Conservation (phyloP, 2,329 filamentous ascomycete species). For the Alternaria tenuissima region DNA sequence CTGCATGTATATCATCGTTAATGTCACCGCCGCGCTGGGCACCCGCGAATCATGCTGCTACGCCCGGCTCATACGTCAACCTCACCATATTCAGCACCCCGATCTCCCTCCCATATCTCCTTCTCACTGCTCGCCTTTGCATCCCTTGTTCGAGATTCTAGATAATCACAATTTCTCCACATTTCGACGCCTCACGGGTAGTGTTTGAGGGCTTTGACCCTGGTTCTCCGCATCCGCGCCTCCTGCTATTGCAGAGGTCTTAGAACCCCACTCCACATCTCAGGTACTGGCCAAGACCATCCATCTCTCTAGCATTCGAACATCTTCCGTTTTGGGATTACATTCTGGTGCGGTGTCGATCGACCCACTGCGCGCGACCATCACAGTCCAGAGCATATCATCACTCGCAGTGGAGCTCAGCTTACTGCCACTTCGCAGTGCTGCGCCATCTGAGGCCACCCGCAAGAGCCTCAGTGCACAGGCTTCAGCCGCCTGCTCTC, state of each 20-base stretch:
- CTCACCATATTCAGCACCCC: slow-evolving; percentile 11
- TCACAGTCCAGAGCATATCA: slow-evolving; percentile 21
- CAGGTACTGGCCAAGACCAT: slow-evolving; percentile 34
- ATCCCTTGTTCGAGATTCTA: slow-evolving; percentile 36
- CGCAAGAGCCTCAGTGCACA: slow-evolving; percentile 43
- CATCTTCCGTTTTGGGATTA: slow-evolving; percentile 29
- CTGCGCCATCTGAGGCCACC: slow-evolving; percentile 42
- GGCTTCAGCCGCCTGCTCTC: slow-evolving; percentile 27
- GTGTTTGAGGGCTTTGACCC: slow-evolving; percentile 50
- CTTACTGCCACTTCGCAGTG: slow-evolving; percentile 37
- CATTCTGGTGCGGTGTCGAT: slow-evolving; percentile 36
- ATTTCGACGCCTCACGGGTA: slow-evolving; percentile 38
- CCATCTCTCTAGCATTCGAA: slow-evolving; percentile 30
- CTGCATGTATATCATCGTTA: slow-evolving; percentile 38
- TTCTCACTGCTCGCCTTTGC: slow-evolving; percentile 13
- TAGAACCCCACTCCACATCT: slow-evolving; percentile 34
- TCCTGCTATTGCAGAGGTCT: slow-evolving; percentile 43
- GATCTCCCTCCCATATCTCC: slow-evolving; percentile 17
- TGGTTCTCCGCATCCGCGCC: slow-evolving; percentile 41
- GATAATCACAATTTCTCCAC: slow-evolving; percentile 24
- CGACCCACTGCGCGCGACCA: slow-evolving; percentile 29
- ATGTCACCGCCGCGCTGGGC: slow-evolving; percentile 36
- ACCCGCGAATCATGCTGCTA: slow-evolving; percentile 15
- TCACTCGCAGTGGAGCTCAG: slow-evolving; percentile 40
- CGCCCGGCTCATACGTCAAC: slow-evolving; percentile 16